Conservation (phyloP, 768 basidiomycete species). For the Austroboletus festivus region DNA sequence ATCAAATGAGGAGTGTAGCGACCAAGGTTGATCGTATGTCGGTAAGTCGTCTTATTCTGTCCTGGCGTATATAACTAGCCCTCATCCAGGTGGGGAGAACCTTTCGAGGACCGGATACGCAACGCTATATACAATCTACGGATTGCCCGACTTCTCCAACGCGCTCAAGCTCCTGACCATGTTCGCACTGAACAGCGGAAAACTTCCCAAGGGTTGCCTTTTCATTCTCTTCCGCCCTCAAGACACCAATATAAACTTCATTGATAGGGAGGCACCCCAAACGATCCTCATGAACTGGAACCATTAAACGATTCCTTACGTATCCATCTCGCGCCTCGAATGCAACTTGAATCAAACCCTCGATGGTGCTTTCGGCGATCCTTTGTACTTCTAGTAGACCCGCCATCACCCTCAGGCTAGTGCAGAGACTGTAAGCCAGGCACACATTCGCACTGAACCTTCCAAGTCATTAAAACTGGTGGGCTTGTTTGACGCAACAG, state of each 20-base stretch:
- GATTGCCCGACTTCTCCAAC: slow-evolving; percentile 68
- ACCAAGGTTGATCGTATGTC: too few relatives aligned
- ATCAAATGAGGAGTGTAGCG: too few relatives aligned
- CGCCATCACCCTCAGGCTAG: slow-evolving; percentile 63
- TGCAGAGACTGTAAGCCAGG: slow-evolving; percentile 77
- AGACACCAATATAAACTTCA: background rate
- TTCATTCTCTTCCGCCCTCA: slow-evolving; percentile 17
- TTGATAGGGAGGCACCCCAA: slow-evolving; percentile 82
- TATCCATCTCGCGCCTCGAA: slow-evolving; percentile 74
- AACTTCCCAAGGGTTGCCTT: slow-evolving; percentile 87
- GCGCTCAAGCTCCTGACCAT: slow-evolving; percentile 87
- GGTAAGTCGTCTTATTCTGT: slow-evolving; percentile 46
- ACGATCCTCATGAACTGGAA: slow-evolving; percentile 92
- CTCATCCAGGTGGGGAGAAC: slow-evolving; percentile 77
- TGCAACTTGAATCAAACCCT: slow-evolving; percentile 78
- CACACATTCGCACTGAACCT: slow-evolving; percentile 68
- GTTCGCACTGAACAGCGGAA: slow-evolving; percentile 78
- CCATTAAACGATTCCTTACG: slow-evolving; percentile 90
- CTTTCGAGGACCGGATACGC: slow-evolving; percentile 62
- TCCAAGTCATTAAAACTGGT: slow-evolving; percentile 79
- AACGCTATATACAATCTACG: slow-evolving; percentile 82
- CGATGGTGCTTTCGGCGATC: slow-evolving; percentile 55
- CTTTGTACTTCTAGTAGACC: slow-evolving; percentile 35
- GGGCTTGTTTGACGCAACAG: slow-evolving; percentile 77
- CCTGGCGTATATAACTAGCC: too few relatives aligned